Percentiles rank a stretch among this genome's conserved stretches.
Evolutionary conservation across 345 rosid genomes (phyloP).

Genomic region (Acer negundo): DNA sequence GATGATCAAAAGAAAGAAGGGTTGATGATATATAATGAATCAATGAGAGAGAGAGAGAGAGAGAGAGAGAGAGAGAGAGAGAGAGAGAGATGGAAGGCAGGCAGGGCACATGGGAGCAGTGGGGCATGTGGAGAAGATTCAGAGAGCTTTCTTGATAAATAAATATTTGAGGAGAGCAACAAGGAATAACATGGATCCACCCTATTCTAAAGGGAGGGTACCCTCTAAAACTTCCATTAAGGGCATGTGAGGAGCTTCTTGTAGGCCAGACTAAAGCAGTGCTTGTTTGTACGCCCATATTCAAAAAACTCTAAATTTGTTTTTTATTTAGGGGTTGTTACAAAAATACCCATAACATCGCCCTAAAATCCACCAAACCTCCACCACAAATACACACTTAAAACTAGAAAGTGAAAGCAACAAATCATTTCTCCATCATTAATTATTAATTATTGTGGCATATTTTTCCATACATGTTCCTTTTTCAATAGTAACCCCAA

Average conservation of each 20-base stretch:
- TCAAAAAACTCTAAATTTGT: conserved; percentile 7
- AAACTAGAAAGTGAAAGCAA: conserved; percentile 27
- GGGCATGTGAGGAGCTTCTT: conserved; percentile 69
- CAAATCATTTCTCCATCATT: conserved; percentile 33
- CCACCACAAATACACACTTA: conserved; percentile 32
- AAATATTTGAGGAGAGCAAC: conserved; percentile 34
- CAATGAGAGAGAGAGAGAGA: conserved; percentile 8
- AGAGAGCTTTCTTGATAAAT: conserved; percentile 41
- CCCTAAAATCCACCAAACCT: not conserved
- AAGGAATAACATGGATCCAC: conserved; percentile 58
- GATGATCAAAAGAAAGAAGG: not conserved
- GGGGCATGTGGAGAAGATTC: conserved; percentile 81
- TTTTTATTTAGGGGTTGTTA: too few species aligned
- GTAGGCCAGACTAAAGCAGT: conserved; percentile 53
- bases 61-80: conserved; percentile 16
- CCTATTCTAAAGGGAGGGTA: conserved; percentile 37
- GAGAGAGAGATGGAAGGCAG: conserved; percentile 30
- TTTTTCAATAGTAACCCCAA: not conserved
- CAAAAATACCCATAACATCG: not conserved
- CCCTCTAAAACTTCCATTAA: conserved; percentile 40
- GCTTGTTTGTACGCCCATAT: conserved; percentile 44
- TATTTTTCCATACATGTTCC: conserved; percentile 14
- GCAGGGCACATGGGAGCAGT: conserved; percentile 81
- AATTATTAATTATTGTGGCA: conserved; percentile 14
- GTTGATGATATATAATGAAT: not conserved